Evolutionary conservation across 306 rosid species (phyloP).

Genomic region (Cucurbita moschata): DNA sequence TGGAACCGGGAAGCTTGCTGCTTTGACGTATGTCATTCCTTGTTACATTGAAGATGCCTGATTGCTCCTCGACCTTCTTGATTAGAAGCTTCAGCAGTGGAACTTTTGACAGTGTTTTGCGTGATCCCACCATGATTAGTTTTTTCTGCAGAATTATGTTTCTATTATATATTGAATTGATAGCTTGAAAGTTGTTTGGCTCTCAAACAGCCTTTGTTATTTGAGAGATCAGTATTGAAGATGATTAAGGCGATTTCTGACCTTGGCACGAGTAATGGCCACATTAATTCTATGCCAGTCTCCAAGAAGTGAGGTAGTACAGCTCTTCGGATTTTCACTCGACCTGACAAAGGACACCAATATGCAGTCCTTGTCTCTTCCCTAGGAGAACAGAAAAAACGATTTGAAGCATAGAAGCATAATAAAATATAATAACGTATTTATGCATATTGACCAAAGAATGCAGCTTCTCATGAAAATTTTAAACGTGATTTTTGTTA

Average conservation of each 20-base stretch:
- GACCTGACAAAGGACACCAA: conserved; percentile 82
- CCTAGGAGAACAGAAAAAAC: conserved; percentile 28
- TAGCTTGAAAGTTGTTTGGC: not conserved
- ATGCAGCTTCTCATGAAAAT: not conserved
- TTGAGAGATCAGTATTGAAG: not conserved
- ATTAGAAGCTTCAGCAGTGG: conserved; percentile 77
- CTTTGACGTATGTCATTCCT: conserved; percentile 35
- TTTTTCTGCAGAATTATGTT: conserved; percentile 39
- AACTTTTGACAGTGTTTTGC: conserved; percentile 57
- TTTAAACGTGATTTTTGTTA: not conserved
- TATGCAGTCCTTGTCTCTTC: conserved; percentile 93
- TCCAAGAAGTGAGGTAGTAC: conserved; percentile 64
- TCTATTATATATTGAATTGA: not conserved
- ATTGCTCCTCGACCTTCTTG: conserved; percentile 70
- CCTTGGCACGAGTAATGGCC: conserved; percentile 93
- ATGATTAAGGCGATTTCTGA: not conserved
- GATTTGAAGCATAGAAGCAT: not conserved
- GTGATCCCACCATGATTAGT: conserved; percentile 82
- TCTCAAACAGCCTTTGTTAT: not conserved
- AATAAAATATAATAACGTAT: not conserved
- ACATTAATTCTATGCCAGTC: conserved; percentile 97
- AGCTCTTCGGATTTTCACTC: conserved; percentile 51
- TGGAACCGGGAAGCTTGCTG: conserved; percentile 38
- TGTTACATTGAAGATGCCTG: conserved; percentile 41
- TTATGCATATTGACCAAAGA: not conserved